Base-by-base conservation (phyloP, 345 rosid species). In the Arabis hirsuta region DNA sequence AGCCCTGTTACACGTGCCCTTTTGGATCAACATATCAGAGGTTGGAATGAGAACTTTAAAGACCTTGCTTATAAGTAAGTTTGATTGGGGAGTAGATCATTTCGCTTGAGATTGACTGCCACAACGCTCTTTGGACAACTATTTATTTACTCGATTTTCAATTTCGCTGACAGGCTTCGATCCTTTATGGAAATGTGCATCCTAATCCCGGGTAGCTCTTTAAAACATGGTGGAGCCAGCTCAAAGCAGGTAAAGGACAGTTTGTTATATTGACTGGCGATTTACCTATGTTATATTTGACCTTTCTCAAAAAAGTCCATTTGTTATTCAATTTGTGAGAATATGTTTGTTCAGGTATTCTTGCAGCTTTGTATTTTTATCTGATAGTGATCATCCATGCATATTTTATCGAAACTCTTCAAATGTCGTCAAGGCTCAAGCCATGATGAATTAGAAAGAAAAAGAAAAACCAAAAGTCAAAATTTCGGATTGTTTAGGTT, bases 131-230 rank as follows among this genome's bases (percentile, higher is more conserved):
- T 45, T 68, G 22, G 69, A 26, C 32, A 67, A 52, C 10, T 56
- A 24, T 31, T 34, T 20, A 62, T 55, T 34, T 69, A 59, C 48
- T 69, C 0, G 32, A 32, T 38, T 63, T 62, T 66, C 27, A 32
- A 48, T 51, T 44, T 55, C 63, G 64, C 58, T 69, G 69, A 50
- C 90, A 93, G 97, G 79, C 94, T 93, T 43, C 83, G 94, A 58
- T 84, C 97, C 20, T 83, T 89, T 62, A 89, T 94, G 97, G 97
- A 94, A 74, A 79, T 94, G 74, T 94, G 98, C 78, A 94, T 94
- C 79, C 79, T 94, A 66, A 66, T 86, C 74, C 88, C 97, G 11
- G 97, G 97, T 51, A 82, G 81, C 70, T 77, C 91, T 74, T 75
- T 81, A 68, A 88, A 82, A 63, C 89, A 79, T 66, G 75, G 71